Base-by-base conservation (phyloP, 2,329 filamentous ascomycete species). In the Neopestalotiopsis rosae region DNA sequence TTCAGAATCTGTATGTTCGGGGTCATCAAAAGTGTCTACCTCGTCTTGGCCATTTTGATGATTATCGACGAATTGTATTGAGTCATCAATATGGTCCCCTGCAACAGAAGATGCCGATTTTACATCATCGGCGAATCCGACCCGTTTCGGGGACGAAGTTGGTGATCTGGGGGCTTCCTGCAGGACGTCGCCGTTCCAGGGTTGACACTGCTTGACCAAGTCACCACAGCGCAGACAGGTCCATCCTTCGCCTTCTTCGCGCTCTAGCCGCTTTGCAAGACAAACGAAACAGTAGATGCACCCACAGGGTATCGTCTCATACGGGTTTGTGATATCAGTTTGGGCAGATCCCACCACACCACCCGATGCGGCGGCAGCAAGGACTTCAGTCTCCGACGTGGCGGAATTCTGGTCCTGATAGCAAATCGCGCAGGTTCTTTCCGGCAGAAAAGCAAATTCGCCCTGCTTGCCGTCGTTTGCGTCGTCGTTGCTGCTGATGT, bases 251-350 rank as follows among this genome's bases (percentile, higher is more conserved):
- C 95, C 96, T 78, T 98, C 95, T 80, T 98, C 95, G 5, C 91
- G 90, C 80, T 98, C 95, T 58, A 99, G 87, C 69, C 93, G 90
- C 69, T 94, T 94, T 3, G 95, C 94, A n/a, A 98, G 82, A 77
- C 96, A 99, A 20, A 97, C 94, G 78, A 97, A 99, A 81, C 96
- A 99, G 82, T 98, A 99, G 69, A 98, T 87, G 79, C 95, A 97
- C 0, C 92, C 92, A 76, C 96, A 99, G 0, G 94, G 91, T 2
- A 95, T 89, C 0, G 94, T 90, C 81, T 97, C 94, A 79, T 99
- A 99, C 0, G 96, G 95, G 78, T 98, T 99, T 4, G 95, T 98
- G 71, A 98, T 91, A 76, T 98, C 96, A 0, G 95, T 98, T 72
- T 94, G 92, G 6, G 94, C 93, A 20, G 93, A 97, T 20, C 95